These are phyloP conservation scores for Aspergillus udagawae DNA, from an alignment of 2,329 filamentous ascomycete genomes.

Conservation along the genomic window DNA sequence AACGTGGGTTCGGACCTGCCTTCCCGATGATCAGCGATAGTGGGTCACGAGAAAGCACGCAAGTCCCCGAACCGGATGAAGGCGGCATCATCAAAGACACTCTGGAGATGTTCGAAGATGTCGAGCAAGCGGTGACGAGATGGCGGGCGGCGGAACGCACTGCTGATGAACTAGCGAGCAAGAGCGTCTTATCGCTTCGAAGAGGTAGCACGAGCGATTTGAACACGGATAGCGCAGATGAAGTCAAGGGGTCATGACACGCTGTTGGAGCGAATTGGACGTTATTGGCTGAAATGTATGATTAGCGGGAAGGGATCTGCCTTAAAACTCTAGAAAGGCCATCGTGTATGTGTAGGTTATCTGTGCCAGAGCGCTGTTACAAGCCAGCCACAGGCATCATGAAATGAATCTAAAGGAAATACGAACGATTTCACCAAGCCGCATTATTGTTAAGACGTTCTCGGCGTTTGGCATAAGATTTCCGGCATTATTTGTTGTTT, in stretches of 20 bases:
- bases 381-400: background rate
- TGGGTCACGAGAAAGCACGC: slow-evolving; percentile 34
- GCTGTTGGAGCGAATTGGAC: slow-evolving; percentile 19
- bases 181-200: slow-evolving; percentile 34
- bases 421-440: background rate
- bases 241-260: slow-evolving; percentile 28
- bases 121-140: slow-evolving; percentile 72
- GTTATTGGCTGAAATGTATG: slow-evolving; percentile 14
- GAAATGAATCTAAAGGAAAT: background rate
- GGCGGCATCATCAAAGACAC: slow-evolving; percentile 86
- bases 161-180: slow-evolving; percentile 35
- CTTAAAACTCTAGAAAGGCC: background rate
- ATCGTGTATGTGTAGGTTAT: background rate
- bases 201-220: slow-evolving; percentile 35
- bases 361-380: background rate
- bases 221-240: slow-evolving; percentile 34
- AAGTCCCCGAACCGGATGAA: slow-evolving; percentile 68
- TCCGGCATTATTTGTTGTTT: background rate
- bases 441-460: background rate
- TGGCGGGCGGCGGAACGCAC: slow-evolving; percentile 67
- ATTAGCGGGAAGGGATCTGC: slow-evolving; percentile 1
- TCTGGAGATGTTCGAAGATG: slow-evolving; percentile 82
- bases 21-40: slow-evolving; percentile 51
- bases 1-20: slow-evolving; percentile 62
- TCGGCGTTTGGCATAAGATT: background rate